A percentile compares a stretch with the other conserved stretches of the same genome.
Evolutionary conservation across 2,329 filamentous ascomycete species (phyloP).

Genomic region (Thelonectria olida): DNA sequence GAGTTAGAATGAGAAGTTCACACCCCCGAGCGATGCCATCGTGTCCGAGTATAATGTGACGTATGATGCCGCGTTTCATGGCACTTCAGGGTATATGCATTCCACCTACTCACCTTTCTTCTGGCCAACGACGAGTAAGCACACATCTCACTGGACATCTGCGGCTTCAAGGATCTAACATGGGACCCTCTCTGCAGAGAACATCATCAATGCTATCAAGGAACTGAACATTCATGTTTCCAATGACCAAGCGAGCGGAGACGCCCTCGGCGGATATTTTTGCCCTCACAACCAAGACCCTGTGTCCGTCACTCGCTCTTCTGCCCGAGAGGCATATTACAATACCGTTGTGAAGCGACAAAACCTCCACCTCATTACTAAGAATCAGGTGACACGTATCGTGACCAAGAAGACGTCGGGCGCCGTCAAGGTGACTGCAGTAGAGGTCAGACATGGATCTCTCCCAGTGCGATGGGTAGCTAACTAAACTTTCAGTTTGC

Average conservation of each 20-base stretch:
- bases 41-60: slow-evolving; percentile 28
- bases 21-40: slow-evolving; percentile 18
- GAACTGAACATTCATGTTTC: slow-evolving; percentile 27
- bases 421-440: slow-evolving; percentile 20
- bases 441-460: slow-evolving; percentile 26
- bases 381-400: slow-evolving; percentile 31
- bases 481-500: neutral
- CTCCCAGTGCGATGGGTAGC: too few relatives aligned
- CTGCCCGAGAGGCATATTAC: slow-evolving; percentile 35
- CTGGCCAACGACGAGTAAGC: slow-evolving; percentile 37
- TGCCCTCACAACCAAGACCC: slow-evolving; percentile 32
- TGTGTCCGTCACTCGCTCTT: slow-evolving; percentile 22
- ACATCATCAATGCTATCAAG: slow-evolving; percentile 16
- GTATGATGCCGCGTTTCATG: slow-evolving; percentile 23
- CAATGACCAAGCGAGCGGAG: slow-evolving; percentile 31
- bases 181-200: slow-evolving; percentile 8
- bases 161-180: neutral
- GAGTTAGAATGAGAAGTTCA: slow-evolving; percentile 29
- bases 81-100: slow-evolving; percentile 26
- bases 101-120: slow-evolving; percentile 34
- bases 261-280: slow-evolving; percentile 33
- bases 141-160: accelerated
- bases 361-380: slow-evolving; percentile 26
- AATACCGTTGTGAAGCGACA: slow-evolving; percentile 11
- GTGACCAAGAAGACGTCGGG: slow-evolving; percentile 22